Percentiles rank a stretch among this genome's conserved stretches.
phyloP scores from a whole-genome alignment of 352 stramenopile species.

The Phytophthora citrophthora region DNA sequence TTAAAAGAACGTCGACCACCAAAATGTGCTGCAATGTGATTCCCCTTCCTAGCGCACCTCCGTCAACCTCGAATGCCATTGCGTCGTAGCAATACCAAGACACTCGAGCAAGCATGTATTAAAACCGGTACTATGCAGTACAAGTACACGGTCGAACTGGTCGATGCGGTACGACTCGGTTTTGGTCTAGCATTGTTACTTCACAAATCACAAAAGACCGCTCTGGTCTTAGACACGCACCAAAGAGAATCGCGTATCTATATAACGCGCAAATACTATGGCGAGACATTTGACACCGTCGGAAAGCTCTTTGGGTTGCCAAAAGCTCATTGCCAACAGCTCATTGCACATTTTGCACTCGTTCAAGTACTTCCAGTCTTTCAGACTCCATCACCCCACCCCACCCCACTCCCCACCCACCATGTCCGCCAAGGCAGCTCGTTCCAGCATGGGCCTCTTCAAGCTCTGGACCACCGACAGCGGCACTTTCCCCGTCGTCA shows the following conservation, averaged over 20 bases:
- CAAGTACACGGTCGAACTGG: background rate
- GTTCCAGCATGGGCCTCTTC: constrained; percentile 40
- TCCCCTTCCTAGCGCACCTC: background rate
- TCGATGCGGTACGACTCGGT: background rate
- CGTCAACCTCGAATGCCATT: background rate
- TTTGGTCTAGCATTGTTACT: background rate
- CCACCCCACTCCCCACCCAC: background rate
- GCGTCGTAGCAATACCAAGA: too few species aligned
- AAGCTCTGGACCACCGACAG: constrained; percentile 72
- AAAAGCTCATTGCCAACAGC: background rate
- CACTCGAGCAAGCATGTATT: too few species aligned
- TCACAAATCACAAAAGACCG: background rate
- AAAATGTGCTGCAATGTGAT: too few species aligned
- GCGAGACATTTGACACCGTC: background rate
- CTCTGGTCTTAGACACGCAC: background rate
- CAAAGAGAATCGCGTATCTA: background rate
- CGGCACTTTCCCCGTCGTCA: constrained; percentile 65
- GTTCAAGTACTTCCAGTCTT: background rate
- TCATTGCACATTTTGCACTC: constrained; percentile 27
- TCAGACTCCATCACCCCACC: background rate
- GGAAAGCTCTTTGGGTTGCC: too few species aligned
- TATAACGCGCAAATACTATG: background rate
- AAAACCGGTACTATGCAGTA: background rate
- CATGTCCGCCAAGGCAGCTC: constrained; percentile 36
- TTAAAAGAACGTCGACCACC: too few species aligned